These are phyloP conservation scores for Podospora comata DNA, from an alignment of 495 filamentous ascomycete genomes.

Conservation along the genomic window DNA sequence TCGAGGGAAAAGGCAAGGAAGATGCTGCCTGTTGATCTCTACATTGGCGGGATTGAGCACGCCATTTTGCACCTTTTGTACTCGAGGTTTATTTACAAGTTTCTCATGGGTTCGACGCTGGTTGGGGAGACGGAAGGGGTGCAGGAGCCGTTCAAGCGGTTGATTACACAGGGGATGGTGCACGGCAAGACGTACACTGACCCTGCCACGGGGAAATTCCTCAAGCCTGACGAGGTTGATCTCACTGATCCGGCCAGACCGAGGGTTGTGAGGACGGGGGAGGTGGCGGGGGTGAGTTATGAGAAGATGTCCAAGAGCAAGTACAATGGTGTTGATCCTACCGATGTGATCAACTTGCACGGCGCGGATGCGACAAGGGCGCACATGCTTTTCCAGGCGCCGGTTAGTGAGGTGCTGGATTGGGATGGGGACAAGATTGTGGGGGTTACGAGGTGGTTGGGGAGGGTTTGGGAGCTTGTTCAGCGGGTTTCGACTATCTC, in stretches of 20 bases:
- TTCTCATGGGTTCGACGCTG: slow-evolving; percentile 57
- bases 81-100: slow-evolving; percentile 86
- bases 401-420: slow-evolving; percentile 75
- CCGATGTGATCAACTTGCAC: slow-evolving; percentile 62
- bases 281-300: slow-evolving; percentile 59
- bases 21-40: slow-evolving; percentile 72
- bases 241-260: slow-evolving; percentile 54
- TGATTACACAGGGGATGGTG: slow-evolving; percentile 90
- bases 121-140: slow-evolving; percentile 21
- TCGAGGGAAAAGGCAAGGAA: slow-evolving; percentile 52
- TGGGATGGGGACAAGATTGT: slow-evolving; percentile 85
- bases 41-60: slow-evolving; percentile 85
- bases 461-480: slow-evolving; percentile 60
- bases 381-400: slow-evolving; percentile 84
- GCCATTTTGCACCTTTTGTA: slow-evolving; percentile 92
- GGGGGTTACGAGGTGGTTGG: slow-evolving; percentile 77
- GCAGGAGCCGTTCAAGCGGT: slow-evolving; percentile 71
- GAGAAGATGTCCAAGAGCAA: slow-evolving; percentile 99
- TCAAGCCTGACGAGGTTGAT: slow-evolving; percentile 75
- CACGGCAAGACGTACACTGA: slow-evolving; percentile 81
- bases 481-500: slow-evolving; percentile 25
- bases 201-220: slow-evolving; percentile 69
- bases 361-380: slow-evolving; percentile 82
- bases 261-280: slow-evolving; percentile 56
- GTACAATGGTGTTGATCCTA: slow-evolving; percentile 87